phyloP scores from a whole-genome alignment of 768 basidiomycete species.

The Mycena albidolilacea region DNA sequence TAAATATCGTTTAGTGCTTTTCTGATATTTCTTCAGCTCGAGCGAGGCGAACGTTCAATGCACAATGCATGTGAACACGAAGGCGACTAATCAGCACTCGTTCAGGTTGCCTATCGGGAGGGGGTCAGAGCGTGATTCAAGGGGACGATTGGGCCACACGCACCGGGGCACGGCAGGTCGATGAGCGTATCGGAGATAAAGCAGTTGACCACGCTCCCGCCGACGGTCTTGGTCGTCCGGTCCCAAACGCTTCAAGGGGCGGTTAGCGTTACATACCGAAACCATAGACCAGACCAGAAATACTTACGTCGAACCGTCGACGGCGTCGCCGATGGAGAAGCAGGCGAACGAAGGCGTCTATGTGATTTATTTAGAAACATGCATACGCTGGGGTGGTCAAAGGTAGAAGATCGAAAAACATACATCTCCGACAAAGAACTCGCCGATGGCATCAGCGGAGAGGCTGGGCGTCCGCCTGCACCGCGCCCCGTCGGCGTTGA shows the following conservation, averaged over 20 bases:
- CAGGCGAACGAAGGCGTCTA: conserved; percentile 16
- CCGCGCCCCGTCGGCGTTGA: neutral
- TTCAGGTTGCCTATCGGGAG: too few relatives aligned
- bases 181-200: neutral
- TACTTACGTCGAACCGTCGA: neutral
- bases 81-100: too few relatives aligned
- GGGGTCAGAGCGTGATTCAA: too few relatives aligned
- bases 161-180: neutral
- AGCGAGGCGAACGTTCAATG: too few relatives aligned
- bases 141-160: neutral
- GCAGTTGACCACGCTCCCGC: neutral
- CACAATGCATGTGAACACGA: too few relatives aligned
- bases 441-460: neutral
- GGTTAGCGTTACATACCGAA: neutral
- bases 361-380: neutral
- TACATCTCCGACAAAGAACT: conserved; percentile 16
- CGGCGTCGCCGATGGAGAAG: neutral
- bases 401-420: neutral
- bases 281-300: neutral
- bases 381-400: neutral
- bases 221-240: neutral
- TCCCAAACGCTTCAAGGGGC: neutral
- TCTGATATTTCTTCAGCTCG: too few relatives aligned
- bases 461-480: conserved; percentile 10
- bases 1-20: too few relatives aligned